Base-by-base conservation (phyloP, 495 filamentous ascomycete genomes). In the Xylaria bambusicola region DNA sequence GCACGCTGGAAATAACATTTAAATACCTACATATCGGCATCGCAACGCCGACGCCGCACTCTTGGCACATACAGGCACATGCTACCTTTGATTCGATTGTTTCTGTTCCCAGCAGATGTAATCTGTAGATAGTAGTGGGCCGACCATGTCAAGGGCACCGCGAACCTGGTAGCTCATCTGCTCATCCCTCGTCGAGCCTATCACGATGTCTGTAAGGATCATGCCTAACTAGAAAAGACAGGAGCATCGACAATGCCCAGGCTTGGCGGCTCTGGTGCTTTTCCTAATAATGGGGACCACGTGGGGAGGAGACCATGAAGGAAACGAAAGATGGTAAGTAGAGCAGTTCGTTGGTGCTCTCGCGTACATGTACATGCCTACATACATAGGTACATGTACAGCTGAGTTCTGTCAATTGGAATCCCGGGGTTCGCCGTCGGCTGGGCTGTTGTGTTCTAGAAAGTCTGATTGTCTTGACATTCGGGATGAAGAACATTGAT, bases 241-340 rank as follows among this genome's bases (percentile, higher is more conserved):
- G 48, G 31, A 51, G 46, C 46, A 31, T 52, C 17, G 31, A 20
- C 21, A 36, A 52, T 52, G 29, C 31, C 49, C 35, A 53, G 36
- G 20, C 35, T 53, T 53, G 51, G 51, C 31, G 21, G 29, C 13
- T 8, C 8, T 10, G 20, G 29, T 33, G 6, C n/a, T n/a, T n/a
- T 53, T 42, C 20, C 33, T 15, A 36, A 23, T 2, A 1, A 8
- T 9, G 15, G 7, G 31, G 35, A 23, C 51, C 48, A 24, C 27
- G 26, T 33, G 24, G 46, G 46, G 46, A 17, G n/a, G n/a, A n/a
- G n/a, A n/a, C n/a, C n/a, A n/a, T n/a, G n/a, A n/a, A n/a, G n/a
- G n/a, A n/a, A n/a, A n/a, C n/a, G n/a, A n/a, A n/a, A n/a, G n/a
- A n/a, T n/a, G n/a, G n/a, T n/a, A n/a, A n/a, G n/a, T n/a, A n/a